A percentile compares a stretch with the other conserved stretches of the same genome.
These are phyloP conservation scores for Aurantiochytrium sp. DNA, from an alignment of 108 stramenopile genomes.

Conservation along the genomic window DNA sequence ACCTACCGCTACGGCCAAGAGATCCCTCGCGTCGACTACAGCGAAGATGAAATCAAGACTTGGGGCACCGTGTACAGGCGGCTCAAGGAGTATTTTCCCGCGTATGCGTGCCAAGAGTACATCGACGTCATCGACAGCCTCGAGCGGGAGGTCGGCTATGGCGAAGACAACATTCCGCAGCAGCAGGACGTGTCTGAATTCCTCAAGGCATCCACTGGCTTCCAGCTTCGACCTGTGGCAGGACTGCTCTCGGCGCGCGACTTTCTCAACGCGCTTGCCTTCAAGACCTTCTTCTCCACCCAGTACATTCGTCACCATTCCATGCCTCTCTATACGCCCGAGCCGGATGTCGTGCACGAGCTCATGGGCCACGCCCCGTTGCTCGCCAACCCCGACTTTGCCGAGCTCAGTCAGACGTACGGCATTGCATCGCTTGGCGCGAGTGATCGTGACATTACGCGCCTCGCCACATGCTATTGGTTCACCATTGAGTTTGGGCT, in stretches of 20 bases:
- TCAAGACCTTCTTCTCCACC: conserved; percentile 87
- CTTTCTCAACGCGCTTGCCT: conserved; percentile 89
- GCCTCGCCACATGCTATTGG: conserved; percentile 70
- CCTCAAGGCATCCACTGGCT: conserved; percentile 64
- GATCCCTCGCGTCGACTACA: conserved; percentile 78
- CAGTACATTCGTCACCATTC: conserved; percentile 87
- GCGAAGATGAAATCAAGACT: conserved; percentile 69
- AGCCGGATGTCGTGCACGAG: conserved; percentile 94
- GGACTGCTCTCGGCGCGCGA: conserved; percentile 89
- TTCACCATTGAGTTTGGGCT: conserved; percentile 91
- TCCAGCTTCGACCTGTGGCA: conserved; percentile 79
- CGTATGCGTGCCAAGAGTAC: conserved; percentile 86
- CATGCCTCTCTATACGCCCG: conserved; percentile 76
- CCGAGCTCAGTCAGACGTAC: conserved; percentile 88
- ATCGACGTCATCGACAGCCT: conserved; percentile 36
- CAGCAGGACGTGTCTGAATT: conserved; percentile 72
- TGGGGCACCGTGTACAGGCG: conserved; percentile 84
- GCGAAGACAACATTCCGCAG: conserved; percentile 73
- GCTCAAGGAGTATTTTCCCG: conserved; percentile 65
- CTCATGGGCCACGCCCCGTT: conserved; percentile 87
- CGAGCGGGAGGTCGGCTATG: conserved; percentile 74
- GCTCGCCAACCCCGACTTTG: conserved; percentile 93
- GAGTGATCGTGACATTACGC: conserved; percentile 74
- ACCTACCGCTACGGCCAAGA: conserved; percentile 60
- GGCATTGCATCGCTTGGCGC: conserved; percentile 89